Evolutionary conservation across 2,329 filamentous ascomycete genomes (phyloP), one percentile per base, ranked within the genome.

Genomic region (Alternaria sp.): DNA sequence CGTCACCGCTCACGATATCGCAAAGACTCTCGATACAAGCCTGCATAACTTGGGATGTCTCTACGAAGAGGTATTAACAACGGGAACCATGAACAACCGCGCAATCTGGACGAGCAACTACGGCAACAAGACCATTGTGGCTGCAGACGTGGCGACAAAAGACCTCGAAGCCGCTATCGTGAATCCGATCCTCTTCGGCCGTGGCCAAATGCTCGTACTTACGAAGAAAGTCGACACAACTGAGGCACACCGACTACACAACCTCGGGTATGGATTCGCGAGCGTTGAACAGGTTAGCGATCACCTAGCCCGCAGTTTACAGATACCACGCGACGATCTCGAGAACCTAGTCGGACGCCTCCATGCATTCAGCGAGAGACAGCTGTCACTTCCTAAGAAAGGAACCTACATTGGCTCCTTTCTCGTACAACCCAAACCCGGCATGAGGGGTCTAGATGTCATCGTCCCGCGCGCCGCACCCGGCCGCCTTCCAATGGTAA

Each of bases 151-250:
- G 40, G 61, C 65, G 25, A 54, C 53, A 5, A 68, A 71, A 11
- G 82, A 84, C 45, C 54, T 81, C 0, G 82, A 85, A 62, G 66
- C 76, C 6, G 80, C 75, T 5, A 60, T 75, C 5, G 58, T 69
- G 1, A 73, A 70, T 30, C 68, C 76, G 2, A 74, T 78, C 32
- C 62, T 82, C 0, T 85, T 88, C 38, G 90, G 90, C 4, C 89
- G 88, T 60, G 93, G 93, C 0, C 92, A 94, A 55, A 84, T 96
- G 46, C 87, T 97, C 75, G 93, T 96, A 69, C 85, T 96, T 10
- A 90, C 93, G 6, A 90, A 89, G 11, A 85, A 85, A 44, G 83
- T 91, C 2, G 82, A 84, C 34, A 82, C 82, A 34, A 81, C 84
- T 1, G 91, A 93, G 36, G 83, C 86, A 0, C 84, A 87, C 53